Base-by-base conservation (phyloP, 139 green algal genomes). In the Klebsormidium nitens region DNA sequence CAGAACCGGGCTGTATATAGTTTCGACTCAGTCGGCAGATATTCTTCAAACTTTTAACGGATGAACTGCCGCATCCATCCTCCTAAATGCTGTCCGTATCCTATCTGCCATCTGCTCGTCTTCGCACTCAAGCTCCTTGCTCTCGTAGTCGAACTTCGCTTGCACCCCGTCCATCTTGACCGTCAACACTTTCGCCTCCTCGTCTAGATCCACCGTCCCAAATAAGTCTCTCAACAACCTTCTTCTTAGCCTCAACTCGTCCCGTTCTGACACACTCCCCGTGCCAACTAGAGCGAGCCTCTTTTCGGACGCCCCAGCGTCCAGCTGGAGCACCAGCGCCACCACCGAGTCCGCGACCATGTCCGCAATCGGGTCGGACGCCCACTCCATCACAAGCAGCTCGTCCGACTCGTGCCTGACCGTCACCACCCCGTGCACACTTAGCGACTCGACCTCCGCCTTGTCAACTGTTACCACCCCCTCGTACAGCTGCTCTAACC, bases 261-360 rank as follows among this genome's bases (percentile, higher is more conserved):
- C 32, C 23, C 14, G 14, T 65, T n/a, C 32, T 14, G 23, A 17
- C 29, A 5, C 32, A 65, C 8, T 40, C 29, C 32, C 14, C 8
- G 29, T 11, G 58, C 35, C 4, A 11, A 11, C 5, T 5, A 65
- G 23, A 65, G n/a, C 6, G 8, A 23, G 5, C 8, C 28, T n/a
- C 4, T 4, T 11, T 17, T 6, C 26, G 32, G 58, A 47, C 37
- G 14, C 8, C 23, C 31, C 19, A 34, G 34, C 28, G n/a, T 69
- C 48, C 46, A 88, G 79, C 79, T 91, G 83, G 64, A 98, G 79
- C 56, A 96, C 66, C 31, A 94, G 77, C 0, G 91, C 93, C 17
- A 97, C 78, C 23, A 96, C 84, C 0, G 92, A 89, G 71, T 99
- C 94, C 11, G 90, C 92, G 2, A 99, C 72, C 69, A 92, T 90